A percentile compares a stretch with the other conserved stretches of the same genome.
These are phyloP conservation scores for Cryomyces antarcticus DNA, from an alignment of 495 filamentous ascomycete species.

Conservation along the genomic window DNA sequence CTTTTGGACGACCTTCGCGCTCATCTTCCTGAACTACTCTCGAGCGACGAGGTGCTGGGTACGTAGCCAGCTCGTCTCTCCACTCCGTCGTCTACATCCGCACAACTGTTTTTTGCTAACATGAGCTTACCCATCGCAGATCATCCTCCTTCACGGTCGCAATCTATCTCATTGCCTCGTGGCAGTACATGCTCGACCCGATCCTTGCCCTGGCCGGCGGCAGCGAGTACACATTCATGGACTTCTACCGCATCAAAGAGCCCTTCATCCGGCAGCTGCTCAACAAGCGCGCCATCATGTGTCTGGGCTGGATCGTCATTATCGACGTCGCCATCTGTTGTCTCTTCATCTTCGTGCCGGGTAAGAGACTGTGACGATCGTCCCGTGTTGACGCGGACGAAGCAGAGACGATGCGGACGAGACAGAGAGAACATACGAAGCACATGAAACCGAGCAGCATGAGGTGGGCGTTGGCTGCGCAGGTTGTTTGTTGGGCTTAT, in stretches of 20 bases:
- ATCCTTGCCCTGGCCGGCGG: slow-evolving; percentile 70
- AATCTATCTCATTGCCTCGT: slow-evolving; percentile 67
- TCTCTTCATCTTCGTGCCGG: slow-evolving; percentile 83
- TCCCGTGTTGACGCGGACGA: too few relatives aligned
- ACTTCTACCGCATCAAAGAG: slow-evolving; percentile 67
- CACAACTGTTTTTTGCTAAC: not conserved
- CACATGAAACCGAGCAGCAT: too few relatives aligned
- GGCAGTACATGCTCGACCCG: slow-evolving; percentile 89
- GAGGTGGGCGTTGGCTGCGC: too few relatives aligned
- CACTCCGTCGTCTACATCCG: not conserved
- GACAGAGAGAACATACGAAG: too few relatives aligned
- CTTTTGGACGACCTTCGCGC: slow-evolving; percentile 82
- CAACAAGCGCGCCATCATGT: slow-evolving; percentile 58
- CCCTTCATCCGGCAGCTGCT: slow-evolving; percentile 73
- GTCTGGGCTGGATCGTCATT: slow-evolving; percentile 47
- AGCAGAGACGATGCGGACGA: too few relatives aligned
- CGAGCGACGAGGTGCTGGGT: slow-evolving; percentile 66
- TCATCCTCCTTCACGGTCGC: slow-evolving; percentile 82
- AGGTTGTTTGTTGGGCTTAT: too few relatives aligned
- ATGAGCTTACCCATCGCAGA: slow-evolving; percentile 22
- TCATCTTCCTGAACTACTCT: slow-evolving; percentile 72
- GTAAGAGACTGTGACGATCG: slow-evolving; percentile 47
- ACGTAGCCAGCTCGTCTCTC: slow-evolving; percentile 12
- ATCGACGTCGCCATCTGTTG: slow-evolving; percentile 57
- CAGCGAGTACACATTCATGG: slow-evolving; percentile 90